Evolutionary conservation across 2,329 filamentous ascomycete species (phyloP).

Genomic region (Teratosphaeria nubilosa): DNA sequence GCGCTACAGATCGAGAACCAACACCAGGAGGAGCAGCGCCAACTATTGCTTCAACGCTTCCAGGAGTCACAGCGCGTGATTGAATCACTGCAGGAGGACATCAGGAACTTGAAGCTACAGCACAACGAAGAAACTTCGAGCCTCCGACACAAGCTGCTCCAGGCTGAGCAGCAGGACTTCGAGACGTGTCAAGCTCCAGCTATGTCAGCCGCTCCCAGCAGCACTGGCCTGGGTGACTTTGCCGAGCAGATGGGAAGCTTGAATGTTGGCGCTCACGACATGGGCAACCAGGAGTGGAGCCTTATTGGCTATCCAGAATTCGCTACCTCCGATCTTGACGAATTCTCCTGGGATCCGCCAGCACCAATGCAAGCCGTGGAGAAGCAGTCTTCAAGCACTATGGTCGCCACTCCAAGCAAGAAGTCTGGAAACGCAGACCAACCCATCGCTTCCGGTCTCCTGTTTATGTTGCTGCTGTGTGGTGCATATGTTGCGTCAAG

Average conservation of each 20-base stretch:
- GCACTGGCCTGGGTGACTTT: conserved; percentile 56
- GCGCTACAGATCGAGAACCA: conserved; percentile 49
- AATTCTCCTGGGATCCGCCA: conserved; percentile 49
- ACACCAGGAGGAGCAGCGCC: conserved; percentile 20
- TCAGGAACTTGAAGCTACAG: conserved; percentile 78
- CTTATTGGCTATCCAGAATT: conserved; percentile 53
- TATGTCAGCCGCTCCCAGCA: conserved; percentile 43
- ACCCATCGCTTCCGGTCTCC: conserved; percentile 66
- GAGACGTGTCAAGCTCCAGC: conserved; percentile 43
- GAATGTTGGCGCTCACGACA: conserved; percentile 60
- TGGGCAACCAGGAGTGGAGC: conserved; percentile 69
- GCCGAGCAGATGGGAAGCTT: conserved; percentile 78
- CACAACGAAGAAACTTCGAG: conserved; percentile 87
- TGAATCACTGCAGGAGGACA: conserved; percentile 69
- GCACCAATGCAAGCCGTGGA: conserved; percentile 11
- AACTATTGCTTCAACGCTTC: conserved; percentile 55
- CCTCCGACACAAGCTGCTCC: conserved; percentile 82
- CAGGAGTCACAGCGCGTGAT: conserved; percentile 66
- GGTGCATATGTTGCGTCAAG: conserved; percentile 94
- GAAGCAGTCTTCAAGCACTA: conserved; percentile 15
- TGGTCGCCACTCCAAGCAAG: conserved; percentile 24
- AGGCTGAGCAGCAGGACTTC: conserved; percentile 41
- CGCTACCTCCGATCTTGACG: conserved; percentile 13
- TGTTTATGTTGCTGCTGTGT: conserved; percentile 93
- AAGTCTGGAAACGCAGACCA: conserved; percentile 33